Percentiles rank a stretch among this genome's conserved stretches.
Conservation (phyloP, 495 filamentous ascomycete genomes). For the Neurospora sp. region DNA sequence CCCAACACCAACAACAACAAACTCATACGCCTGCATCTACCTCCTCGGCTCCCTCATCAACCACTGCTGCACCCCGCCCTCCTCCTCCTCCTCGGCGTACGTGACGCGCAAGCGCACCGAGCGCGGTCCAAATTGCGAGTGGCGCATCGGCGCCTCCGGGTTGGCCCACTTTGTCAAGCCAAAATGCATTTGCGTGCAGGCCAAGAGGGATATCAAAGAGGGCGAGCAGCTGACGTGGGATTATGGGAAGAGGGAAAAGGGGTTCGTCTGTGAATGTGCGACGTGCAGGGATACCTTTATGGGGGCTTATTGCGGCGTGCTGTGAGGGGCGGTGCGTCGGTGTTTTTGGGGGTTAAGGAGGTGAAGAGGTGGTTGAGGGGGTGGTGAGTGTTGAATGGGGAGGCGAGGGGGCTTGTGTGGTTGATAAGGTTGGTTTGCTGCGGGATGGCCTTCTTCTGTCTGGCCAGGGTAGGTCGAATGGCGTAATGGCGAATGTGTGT, state of each 20-base stretch:
- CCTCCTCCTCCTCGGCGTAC: not conserved
- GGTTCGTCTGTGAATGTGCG: constrained; percentile 15
- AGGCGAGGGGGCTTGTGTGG: not conserved
- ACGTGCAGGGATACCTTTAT: constrained; percentile 5
- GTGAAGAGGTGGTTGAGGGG: not conserved
- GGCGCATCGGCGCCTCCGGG: constrained; percentile 11
- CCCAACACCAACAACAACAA: not conserved
- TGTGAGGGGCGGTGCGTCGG: constrained; percentile 1
- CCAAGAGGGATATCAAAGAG: constrained; percentile 12
- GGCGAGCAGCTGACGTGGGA: constrained; percentile 23
- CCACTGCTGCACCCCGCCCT: constrained; percentile 20
- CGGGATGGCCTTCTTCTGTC: not conserved
- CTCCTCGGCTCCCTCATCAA: constrained; percentile 23
- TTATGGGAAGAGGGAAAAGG: constrained; percentile 14
- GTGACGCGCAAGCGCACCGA: not conserved
- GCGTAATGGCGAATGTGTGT: not conserved
- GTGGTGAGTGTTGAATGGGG: not conserved
- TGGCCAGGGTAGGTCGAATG: not conserved
- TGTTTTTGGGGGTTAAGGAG: not conserved
- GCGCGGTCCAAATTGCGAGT: constrained; percentile 18
- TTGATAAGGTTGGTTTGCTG: not conserved
- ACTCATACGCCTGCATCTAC: constrained; percentile 15
- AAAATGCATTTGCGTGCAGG: constrained; percentile 17
- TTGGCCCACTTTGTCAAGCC: constrained; percentile 10
- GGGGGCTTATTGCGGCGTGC: constrained; percentile 2